These are phyloP conservation scores for Saccharomyces hybrid DNA, from an alignment of 1,139 yeast species.

Conservation along the genomic window DNA sequence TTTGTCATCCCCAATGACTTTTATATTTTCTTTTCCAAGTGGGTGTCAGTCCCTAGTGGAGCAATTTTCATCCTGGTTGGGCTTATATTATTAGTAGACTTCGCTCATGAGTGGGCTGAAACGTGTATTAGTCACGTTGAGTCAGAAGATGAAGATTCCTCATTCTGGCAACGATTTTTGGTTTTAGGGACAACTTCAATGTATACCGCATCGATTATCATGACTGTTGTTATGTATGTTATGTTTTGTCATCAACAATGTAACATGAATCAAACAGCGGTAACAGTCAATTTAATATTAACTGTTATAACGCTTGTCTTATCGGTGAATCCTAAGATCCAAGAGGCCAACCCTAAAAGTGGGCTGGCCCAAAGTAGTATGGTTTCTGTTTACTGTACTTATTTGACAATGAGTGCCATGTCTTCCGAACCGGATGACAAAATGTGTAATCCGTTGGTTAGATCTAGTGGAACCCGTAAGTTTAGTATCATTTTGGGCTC, in stretches of 20 bases:
- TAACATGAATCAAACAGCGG: constrained; percentile 83
- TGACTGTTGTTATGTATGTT: constrained; percentile 73
- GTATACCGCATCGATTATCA: constrained; percentile 65
- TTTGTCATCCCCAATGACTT: constrained; percentile 82
- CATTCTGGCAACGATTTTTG: constrained; percentile 71
- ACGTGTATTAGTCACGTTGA: constrained; percentile 88
- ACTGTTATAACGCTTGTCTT: constrained; percentile 56
- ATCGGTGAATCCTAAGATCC: constrained; percentile 76
- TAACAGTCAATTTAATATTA: constrained; percentile 63
- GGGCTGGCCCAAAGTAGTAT: constrained; percentile 95
- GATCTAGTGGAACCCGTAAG: constrained; percentile 86
- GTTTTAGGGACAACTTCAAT: constrained; percentile 81
- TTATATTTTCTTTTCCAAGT: constrained; percentile 84
- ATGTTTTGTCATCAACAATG: constrained; percentile 84
- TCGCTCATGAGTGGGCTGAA: constrained; percentile 99
- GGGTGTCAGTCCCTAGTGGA: constrained; percentile 77
- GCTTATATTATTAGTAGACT: constrained; percentile 80
- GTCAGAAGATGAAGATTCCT: constrained; percentile 60
- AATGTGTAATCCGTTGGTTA: constrained; percentile 80
- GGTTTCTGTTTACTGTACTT: constrained; percentile 92
- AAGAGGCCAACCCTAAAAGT: constrained; percentile 88
- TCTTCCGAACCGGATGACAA: constrained; percentile 95
- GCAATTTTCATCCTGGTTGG: constrained; percentile 85
- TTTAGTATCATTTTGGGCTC: constrained; percentile 87
- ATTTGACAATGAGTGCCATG: constrained; percentile 86